phyloP scores from a whole-genome alignment of 805 yeast genomes.

The Ogataea pilisensis region DNA sequence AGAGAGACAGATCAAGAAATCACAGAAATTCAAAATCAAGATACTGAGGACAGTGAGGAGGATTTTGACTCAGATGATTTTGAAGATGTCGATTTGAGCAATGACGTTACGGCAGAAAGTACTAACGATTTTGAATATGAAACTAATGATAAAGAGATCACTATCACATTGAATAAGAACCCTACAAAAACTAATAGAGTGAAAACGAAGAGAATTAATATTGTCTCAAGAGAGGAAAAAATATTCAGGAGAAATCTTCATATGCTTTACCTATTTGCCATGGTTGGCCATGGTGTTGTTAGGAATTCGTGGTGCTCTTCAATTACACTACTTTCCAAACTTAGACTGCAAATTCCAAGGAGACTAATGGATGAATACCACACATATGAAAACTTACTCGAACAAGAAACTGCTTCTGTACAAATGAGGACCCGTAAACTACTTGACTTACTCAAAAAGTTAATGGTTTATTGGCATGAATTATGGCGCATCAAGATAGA shows the following conservation, averaged over 20 bases:
- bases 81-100: slow-evolving; percentile 35
- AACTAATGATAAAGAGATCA: slow-evolving; percentile 15
- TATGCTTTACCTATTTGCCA: slow-evolving; percentile 48
- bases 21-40: neutral
- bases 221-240: slow-evolving; percentile 55
- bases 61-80: slow-evolving; percentile 37
- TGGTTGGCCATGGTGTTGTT: slow-evolving; percentile 62
- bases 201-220: slow-evolving; percentile 27
- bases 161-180: slow-evolving; percentile 20
- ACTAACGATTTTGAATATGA: slow-evolving; percentile 5
- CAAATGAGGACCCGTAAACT: slow-evolving; percentile 58
- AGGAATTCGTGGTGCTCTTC: slow-evolving; percentile 76
- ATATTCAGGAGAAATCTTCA: slow-evolving; percentile 51
- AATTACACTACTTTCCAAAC: slow-evolving; percentile 32
- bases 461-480: slow-evolving; percentile 56
- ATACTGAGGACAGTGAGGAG: slow-evolving; percentile 24
- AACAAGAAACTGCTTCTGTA: slow-evolving; percentile 15
- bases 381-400: slow-evolving; percentile 20
- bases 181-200: slow-evolving; percentile 18
- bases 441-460: slow-evolving; percentile 69
- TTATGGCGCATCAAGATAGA: slow-evolving; percentile 31
- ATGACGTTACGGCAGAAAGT: neutral
- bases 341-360: slow-evolving; percentile 47
- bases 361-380: slow-evolving; percentile 42
- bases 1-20: neutral